Evolutionary conservation across 2,329 filamentous ascomycete species (phyloP).

Genomic region (Hypoxylon sp.): DNA sequence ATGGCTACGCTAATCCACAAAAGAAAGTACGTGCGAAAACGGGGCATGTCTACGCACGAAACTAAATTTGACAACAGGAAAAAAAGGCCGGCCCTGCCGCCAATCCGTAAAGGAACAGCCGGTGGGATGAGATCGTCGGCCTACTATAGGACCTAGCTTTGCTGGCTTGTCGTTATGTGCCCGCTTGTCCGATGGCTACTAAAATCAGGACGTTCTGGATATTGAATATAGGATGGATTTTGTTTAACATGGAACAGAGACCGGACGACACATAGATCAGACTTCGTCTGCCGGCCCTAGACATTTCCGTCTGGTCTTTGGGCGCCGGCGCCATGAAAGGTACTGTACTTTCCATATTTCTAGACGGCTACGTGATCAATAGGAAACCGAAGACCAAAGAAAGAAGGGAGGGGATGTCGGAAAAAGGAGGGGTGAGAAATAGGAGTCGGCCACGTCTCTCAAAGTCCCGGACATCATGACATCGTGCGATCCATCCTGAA

Average conservation of each 20-base stretch:
- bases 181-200: constrained; percentile 13
- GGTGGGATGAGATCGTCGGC: constrained; percentile 30
- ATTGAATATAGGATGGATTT: constrained; percentile 2
- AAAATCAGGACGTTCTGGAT: constrained; percentile 18
- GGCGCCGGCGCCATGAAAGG: constrained; percentile 3
- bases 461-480: constrained; percentile 15
- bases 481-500: constrained; percentile 1
- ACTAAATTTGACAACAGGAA: constrained; percentile 4
- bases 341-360: constrained; percentile 13
- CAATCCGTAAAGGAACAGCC: constrained; percentile 23
- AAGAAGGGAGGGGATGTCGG: constrained; percentile 1
- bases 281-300: constrained; percentile 21
- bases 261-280: constrained; percentile 23
- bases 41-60: constrained; percentile 11
- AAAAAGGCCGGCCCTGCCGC: constrained; percentile 24
- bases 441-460: constrained; percentile 17
- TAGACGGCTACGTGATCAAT: constrained; percentile 16
- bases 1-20: constrained; percentile 19
- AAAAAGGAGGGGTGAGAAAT: constrained; percentile 6
- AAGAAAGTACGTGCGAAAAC: constrained; percentile 18
- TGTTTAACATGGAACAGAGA: constrained; percentile 14
- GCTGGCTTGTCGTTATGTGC: constrained; percentile 3
- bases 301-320: constrained; percentile 23
- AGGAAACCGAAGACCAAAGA: not conserved
- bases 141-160: constrained; percentile 7